A percentile compares a stretch with the other conserved stretches of the same genome.
These are phyloP conservation scores for Entophlyctis luteolus DNA, from an alignment of 192 early-diverging fungal genomes.

Conservation along the genomic window DNA sequence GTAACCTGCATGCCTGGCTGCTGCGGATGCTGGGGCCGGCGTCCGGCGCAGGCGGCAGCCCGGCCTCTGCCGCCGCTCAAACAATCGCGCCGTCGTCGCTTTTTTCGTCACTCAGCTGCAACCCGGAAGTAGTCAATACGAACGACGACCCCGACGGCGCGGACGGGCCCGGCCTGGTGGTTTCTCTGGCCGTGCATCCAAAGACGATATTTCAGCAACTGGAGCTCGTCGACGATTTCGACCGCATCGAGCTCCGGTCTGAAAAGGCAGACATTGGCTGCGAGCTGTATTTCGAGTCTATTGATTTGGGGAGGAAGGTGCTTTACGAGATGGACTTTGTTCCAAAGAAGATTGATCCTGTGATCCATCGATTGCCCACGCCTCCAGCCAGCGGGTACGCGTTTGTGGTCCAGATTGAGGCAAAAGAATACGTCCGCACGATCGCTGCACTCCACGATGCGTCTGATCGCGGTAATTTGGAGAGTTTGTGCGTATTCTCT, in stretches of 20 bases:
- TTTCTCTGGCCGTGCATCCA: conserved; percentile 33
- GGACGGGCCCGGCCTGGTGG: conserved; percentile 9
- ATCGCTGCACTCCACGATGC: conserved; percentile 31
- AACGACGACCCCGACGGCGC: conserved; percentile 16
- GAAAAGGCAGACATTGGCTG: conserved; percentile 37
- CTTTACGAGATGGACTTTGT: conserved; percentile 43
- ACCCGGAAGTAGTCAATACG: conserved; percentile 10
- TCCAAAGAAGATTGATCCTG: conserved; percentile 29
- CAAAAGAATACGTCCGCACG: conserved; percentile 33
- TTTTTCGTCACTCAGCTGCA: conserved; percentile 10
- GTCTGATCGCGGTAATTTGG: conserved; percentile 28
- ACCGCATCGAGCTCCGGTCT: conserved; percentile 28
- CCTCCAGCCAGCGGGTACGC: conserved; percentile 19
- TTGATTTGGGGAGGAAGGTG: conserved; percentile 31
- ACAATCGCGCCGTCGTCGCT: conserved; percentile 5
- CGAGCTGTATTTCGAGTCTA: conserved; percentile 38
- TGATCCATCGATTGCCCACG: conserved; percentile 24
- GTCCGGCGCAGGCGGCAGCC: no score
- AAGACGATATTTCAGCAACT: conserved; percentile 34
- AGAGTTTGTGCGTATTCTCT: background rate
- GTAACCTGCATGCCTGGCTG: background rate
- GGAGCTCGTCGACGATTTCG: conserved; percentile 36
- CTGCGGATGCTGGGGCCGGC: no score
- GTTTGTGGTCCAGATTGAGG: conserved; percentile 30
- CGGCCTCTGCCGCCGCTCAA: no score